Base-by-base conservation (phyloP, 2,329 filamentous ascomycete genomes). In the Aspergillus piperis region DNA sequence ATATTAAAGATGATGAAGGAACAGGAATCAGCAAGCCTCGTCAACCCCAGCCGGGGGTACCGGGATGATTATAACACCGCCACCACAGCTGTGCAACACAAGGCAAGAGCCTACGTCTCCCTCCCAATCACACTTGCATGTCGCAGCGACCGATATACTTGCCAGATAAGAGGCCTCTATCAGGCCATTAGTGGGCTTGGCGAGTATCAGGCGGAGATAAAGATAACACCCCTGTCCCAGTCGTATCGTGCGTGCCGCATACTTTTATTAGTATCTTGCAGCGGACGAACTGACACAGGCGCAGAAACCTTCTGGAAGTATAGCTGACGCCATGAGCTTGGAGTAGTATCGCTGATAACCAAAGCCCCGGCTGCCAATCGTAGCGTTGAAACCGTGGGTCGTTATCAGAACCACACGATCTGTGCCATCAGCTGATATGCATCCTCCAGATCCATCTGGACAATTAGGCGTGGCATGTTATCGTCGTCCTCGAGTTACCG, bases 381-480 rank as follows among this genome's bases (percentile, higher is more conserved):
- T 17, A 30, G 47, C 47, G 32, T 27, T 3, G 17, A 27, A 15
- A 15, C n/a, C 21, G 30, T 15, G 8, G 8, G 6, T 30, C 39
- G 39, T 30, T 55, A 55, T 55, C 53, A 36, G 21, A 19, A 42
- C 23, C 25, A 27, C 15, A 42, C n/a, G 39, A 25, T 44, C 39
- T 44, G 39, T 42, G 39, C 39, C 41, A 53, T 55, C 53, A 47
- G 27, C 42, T 36, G 42, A 55, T 55, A 21, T 30, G 39, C 19
- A 15, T 30, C 53, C 42, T 55, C 25, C 15, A 30, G 15, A 30
- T n/a, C 17, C 25, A 6, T 11, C 21, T 17, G 52, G 21, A 27
- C 52, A 42, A 42, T 42, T n/a, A 27, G 21, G 23, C 17, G 23
- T 11, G 3, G 25, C 19, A 13, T 54, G 52, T 44, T 54, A 54